Base-by-base conservation (phyloP, 345 rosid genomes). In the Heritiera fomes region DNA sequence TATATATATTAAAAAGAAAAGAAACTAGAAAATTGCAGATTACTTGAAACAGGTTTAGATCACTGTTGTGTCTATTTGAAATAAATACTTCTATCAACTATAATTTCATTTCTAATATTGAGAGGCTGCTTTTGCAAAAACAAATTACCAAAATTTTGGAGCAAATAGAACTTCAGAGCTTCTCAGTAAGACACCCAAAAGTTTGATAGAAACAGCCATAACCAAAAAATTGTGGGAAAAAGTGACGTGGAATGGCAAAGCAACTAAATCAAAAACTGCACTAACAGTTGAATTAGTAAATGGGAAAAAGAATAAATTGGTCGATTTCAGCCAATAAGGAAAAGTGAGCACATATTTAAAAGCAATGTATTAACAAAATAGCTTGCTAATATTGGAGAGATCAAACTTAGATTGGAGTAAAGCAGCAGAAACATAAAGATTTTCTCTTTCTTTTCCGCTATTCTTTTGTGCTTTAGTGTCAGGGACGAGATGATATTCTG, bases 71-170 rank as follows among this genome's bases (percentile, higher is more conserved):
- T 40, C 71, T 5, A 3, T 41, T 49, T 49, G 12, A 15, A 47
- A 69, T 23, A 45, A 10, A 9, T 67, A 69, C 53, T n/a, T 20
- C 8, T 20, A n/a, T 47, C 18, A 23, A 49, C 74, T 47, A 69
- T 46, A 12, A 69, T 45, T 69, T 69, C 40, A 69, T 46, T 66
- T 45, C 73, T 46, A 23, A 70, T 7, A 11, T 47, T 70, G 58
- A 70, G 28, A 49, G 58, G 74, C 59, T 52, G 8, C 12, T 28
- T 28, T 7, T 46, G 49, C 38, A 46, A 20, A 45, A 14, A 30
- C 30, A 45, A 70, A 11, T 61, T 61, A 28, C 40, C 40, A 28
- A 61, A 28, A 60, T 60, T 28, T 8, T 61, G 6, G 15, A 20
- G 14, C 64, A 61, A 11, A 61, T 61, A 61, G 7, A 30, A 60